phyloP scores from a whole-genome alignment of 139 green algal species.

The Astrephomene gubernaculifera region DNA sequence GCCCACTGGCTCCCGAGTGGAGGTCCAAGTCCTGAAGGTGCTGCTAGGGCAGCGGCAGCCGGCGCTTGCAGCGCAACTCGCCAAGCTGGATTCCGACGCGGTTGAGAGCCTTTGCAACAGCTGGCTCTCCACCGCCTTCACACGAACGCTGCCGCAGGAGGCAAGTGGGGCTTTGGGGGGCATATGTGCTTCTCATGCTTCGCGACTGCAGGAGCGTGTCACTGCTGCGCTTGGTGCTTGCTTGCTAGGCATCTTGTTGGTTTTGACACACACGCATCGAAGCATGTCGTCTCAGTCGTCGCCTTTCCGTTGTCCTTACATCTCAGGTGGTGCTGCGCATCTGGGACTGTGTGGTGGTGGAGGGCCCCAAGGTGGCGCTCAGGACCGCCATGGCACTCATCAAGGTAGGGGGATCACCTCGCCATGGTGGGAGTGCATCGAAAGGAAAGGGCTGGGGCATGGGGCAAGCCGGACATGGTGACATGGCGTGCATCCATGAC shows the following conservation, averaged over 20 bases:
- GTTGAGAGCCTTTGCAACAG: neutral
- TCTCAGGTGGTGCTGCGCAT: slow-evolving; percentile 45
- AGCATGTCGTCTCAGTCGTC: too few relatives aligned
- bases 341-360: slow-evolving; percentile 52
- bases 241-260: too few relatives aligned
- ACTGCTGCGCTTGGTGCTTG: too few relatives aligned
- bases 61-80: slow-evolving; percentile 12
- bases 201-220: neutral
- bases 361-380: slow-evolving; percentile 55
- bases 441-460: too few relatives aligned
- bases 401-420: too few relatives aligned
- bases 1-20: slow-evolving; percentile 25
- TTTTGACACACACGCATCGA: too few relatives aligned
- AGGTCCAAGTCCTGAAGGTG: slow-evolving; percentile 52
- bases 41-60: slow-evolving; percentile 47
- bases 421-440: too few relatives aligned
- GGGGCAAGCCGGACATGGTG: too few relatives aligned
- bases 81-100: neutral
- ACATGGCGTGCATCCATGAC: too few relatives aligned
- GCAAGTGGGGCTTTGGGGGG: neutral
- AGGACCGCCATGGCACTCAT: slow-evolving; percentile 51
- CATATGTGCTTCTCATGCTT: neutral
- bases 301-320: neutral
- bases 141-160: slow-evolving; percentile 24
- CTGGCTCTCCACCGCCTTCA: slow-evolving; percentile 44